phyloP scores from a whole-genome alignment of 2,329 filamentous ascomycete genomes.

The Tolypocladium cylindrosporum region DNA sequence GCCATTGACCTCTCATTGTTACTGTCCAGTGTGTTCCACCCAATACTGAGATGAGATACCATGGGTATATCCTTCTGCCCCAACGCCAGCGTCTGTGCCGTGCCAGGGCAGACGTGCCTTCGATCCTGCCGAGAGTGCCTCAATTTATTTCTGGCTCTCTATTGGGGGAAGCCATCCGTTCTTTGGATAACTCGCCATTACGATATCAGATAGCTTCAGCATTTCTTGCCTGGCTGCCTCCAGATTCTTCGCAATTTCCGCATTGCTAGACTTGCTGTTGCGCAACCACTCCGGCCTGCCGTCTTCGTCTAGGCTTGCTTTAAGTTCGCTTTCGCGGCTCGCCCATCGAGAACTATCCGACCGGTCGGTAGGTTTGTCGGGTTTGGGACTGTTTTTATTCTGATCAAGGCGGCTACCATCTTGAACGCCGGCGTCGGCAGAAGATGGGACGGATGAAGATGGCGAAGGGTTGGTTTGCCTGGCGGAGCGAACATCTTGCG shows the following conservation, averaged over 20 bases:
- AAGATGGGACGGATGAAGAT: neutral
- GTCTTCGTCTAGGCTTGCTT: neutral
- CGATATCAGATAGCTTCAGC: neutral
- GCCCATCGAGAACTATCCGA: neutral
- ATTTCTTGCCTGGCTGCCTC: neutral
- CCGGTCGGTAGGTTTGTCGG: neutral
- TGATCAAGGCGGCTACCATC: neutral
- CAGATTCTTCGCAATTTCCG: neutral
- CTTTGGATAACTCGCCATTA: neutral
- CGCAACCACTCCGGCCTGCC: neutral
- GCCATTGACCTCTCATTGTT: neutral
- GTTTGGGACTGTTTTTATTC: neutral
- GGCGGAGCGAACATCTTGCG: neutral
- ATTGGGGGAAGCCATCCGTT: neutral
- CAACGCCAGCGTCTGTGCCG: neutral
- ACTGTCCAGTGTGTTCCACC: too few relatives aligned
- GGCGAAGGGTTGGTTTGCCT: neutral
- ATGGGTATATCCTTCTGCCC: neutral
- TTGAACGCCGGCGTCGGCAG: neutral
- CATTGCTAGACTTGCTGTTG: neutral
- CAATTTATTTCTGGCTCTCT: neutral
- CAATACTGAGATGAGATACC: neutral
- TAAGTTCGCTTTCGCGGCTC: neutral
- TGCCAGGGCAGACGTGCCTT: neutral
- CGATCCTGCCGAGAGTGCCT: neutral